Evolutionary conservation across 176 grass and related monocot species (phyloP).

Genomic region (Oryza glumipatula): DNA sequence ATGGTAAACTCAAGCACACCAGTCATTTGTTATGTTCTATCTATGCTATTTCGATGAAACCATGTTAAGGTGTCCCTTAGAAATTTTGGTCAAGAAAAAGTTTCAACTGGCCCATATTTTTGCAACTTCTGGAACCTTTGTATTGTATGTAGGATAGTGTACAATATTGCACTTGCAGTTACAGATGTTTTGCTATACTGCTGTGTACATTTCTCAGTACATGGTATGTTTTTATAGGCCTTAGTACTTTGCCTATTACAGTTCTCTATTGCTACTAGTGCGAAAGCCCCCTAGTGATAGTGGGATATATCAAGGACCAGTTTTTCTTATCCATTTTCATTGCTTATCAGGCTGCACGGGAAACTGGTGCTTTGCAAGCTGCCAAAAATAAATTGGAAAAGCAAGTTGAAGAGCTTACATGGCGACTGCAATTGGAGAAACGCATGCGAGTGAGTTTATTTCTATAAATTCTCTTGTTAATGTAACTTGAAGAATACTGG

Average conservation of each 20-base stretch:
- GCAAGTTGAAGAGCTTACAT: conserved; percentile 95
- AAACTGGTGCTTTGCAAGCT: conserved; percentile 96
- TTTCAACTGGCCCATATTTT: not conserved
- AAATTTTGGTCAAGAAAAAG: conserved; percentile 7
- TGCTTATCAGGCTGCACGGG: conserved; percentile 84
- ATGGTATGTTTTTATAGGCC: not conserved
- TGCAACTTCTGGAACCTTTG: not conserved
- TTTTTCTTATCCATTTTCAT: conserved; percentile 33
- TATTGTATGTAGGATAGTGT: not conserved
- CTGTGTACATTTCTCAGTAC: not conserved
- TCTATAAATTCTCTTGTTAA: not conserved
- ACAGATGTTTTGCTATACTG: not conserved
- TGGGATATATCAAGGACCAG: not conserved
- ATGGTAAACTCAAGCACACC: conserved; percentile 54
- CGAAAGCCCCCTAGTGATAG: not conserved
- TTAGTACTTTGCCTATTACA: not conserved
- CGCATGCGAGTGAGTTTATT: conserved; percentile 80
- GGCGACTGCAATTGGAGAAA: conserved; percentile 88
- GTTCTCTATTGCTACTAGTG: not conserved
- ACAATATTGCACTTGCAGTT: conserved; percentile 15
- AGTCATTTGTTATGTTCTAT: conserved; percentile 27
- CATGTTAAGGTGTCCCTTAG: not conserved
- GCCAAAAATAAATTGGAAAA: conserved; percentile 99
- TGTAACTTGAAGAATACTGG: conserved; percentile 3
- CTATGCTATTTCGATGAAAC: conserved; percentile 23